Evolutionary conservation across 805 yeast genomes (phyloP).

Genomic region (Wickerhamiella alocasiicola): DNA sequence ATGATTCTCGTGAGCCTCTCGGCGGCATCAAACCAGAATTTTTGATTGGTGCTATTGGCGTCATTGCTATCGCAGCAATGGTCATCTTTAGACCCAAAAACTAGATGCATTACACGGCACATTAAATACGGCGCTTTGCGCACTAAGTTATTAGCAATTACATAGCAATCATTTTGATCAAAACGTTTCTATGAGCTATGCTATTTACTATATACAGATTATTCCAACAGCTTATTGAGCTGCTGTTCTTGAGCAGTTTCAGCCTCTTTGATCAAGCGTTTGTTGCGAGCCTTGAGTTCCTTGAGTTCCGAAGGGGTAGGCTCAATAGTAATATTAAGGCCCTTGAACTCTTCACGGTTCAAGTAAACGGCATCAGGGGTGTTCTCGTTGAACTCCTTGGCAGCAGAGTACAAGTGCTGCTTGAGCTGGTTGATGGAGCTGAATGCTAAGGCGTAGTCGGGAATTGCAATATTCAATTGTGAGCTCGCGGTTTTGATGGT

Average conservation of each 20-base stretch:
- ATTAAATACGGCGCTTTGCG: no score
- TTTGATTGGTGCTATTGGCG: conserved; percentile 12
- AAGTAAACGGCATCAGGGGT: conserved; percentile 67
- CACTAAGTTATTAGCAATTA: no score
- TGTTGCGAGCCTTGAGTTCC: conserved; percentile 35
- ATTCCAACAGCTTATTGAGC: conserved; percentile 1
- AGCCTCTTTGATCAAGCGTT: conserved; percentile 38
- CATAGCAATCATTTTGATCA: no score
- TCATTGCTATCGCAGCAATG: conserved; percentile 8
- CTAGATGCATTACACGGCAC: neutral
- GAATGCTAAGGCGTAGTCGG: conserved; percentile 38
- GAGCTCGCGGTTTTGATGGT: conserved; percentile 38
- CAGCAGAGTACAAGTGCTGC: conserved; percentile 30
- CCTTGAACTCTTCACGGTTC: conserved; percentile 40
- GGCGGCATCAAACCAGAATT: neutral
- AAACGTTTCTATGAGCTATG: no score
- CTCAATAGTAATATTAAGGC: conserved; percentile 37
- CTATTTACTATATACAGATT: neutral
- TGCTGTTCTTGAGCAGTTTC: conserved; percentile 15
- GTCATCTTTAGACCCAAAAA: conserved; percentile 7
- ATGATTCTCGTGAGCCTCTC: neutral
- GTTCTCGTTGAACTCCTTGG: conserved; percentile 42
- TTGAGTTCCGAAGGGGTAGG: conserved; percentile 38
- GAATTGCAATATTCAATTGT: conserved; percentile 39
- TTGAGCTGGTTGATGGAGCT: conserved; percentile 32